Base-by-base conservation (phyloP, 257 asterid genomes). In the Jaltomata sinuosa region DNA sequence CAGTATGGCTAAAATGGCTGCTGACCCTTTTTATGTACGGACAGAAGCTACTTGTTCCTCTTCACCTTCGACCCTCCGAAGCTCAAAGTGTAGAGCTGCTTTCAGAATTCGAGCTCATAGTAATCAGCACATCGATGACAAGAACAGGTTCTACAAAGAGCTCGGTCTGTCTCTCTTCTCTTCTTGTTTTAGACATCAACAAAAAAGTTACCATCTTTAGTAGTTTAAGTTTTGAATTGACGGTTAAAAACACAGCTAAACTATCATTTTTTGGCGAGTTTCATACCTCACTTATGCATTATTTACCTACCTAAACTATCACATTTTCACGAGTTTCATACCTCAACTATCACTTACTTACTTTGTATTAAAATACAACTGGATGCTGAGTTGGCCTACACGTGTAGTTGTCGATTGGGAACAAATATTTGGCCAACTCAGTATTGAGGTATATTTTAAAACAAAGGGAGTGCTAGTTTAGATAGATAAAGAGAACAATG, bases 121-220 rank as follows among this genome's bases (percentile, higher is more conserved):
- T 71, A 89, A 90, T 67, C 87, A 74, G 59, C 38, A 91, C 22
- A 81, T 45, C 11, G 89, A 87, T 47, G 91, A 87, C 72, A 91
- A 92, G 88, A 89, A 88, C 87, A 90, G 89, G 84, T 93, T 90
- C 89, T 92, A 87, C 91, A 91, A 92, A 87, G 89, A 94, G 85
- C 89, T 91, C 52, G 97, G 97, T 93, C 85, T 81, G 88, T 68
- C 85, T 84, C 64, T 34, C n/a, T 72, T 3, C 14, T 49, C 1
- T 55, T 32, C 1, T 22, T 67, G 16, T 12, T 79, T 6, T 2
- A 1, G 14, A 19, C 0, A 47, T 65, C 72, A 62, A 36, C 10
- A 14, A 21, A 9, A 22, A 50, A 12, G 47, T 62, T 64, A 11
- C 21, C 57, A 7, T 47, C 22, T 53, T 62, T 62, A 61, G 7